Percentiles rank a stretch among this genome's conserved stretches.
Conservation (phyloP, 257 asterid species). For the Coffea canephora region DNA sequence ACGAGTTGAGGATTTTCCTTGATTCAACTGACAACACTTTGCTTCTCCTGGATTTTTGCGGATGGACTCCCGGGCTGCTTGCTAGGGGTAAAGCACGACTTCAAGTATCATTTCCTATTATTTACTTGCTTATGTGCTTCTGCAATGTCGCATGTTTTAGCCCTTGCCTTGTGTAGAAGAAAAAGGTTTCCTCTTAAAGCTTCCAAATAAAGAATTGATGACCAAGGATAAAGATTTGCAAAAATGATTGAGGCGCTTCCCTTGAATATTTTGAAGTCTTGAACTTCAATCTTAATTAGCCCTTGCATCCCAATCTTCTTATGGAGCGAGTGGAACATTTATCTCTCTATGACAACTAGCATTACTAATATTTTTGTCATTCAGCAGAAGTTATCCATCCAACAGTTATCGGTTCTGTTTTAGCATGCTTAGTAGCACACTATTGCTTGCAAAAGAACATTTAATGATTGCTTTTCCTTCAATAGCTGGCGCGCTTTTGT, state of each 20-base stretch:
- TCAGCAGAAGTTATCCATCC: not conserved
- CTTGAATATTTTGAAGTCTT: not conserved
- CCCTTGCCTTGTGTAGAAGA: not conserved
- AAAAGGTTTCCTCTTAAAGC: too few species aligned
- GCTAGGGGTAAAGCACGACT: conserved; percentile 32
- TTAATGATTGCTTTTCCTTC: too few species aligned
- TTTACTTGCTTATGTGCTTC: conserved; percentile 15
- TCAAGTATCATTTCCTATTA: conserved; percentile 41
- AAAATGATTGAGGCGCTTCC: not conserved
- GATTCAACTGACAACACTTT: conserved; percentile 84
- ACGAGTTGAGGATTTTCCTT: conserved; percentile 62
- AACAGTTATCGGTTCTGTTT: not conserved
- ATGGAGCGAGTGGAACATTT: not conserved
- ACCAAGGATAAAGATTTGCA: not conserved
- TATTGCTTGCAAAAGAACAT: too few species aligned
- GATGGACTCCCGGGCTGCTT: conserved; percentile 75
- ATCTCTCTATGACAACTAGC: not conserved
- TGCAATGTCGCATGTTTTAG: not conserved
- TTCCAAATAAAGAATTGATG: not conserved
- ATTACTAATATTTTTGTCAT: not conserved
- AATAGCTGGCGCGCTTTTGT: too few species aligned
- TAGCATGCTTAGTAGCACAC: not conserved
- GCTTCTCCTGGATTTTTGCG: conserved; percentile 82
- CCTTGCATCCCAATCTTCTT: not conserved
- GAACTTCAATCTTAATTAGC: not conserved